Evolutionary conservation across 768 basidiomycete species (phyloP).

Genomic region (Lactarius akahatsu): DNA sequence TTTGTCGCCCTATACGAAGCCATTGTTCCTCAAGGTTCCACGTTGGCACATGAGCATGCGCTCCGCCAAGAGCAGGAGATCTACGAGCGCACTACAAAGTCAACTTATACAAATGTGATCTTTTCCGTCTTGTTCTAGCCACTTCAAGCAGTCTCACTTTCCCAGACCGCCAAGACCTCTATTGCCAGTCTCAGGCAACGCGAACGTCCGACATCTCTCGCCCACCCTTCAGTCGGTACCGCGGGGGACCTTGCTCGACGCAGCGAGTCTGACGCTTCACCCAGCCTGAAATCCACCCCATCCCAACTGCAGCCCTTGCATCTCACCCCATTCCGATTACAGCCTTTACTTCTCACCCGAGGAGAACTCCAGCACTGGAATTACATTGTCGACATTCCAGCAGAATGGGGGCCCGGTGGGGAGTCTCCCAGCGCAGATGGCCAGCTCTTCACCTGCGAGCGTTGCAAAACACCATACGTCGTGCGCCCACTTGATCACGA

Average conservation of each 20-base stretch:
- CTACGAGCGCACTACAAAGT: constrained; percentile 69
- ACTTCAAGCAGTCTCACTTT: constrained; percentile 17
- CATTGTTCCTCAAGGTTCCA: constrained; percentile 53
- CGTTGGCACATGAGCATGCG: constrained; percentile 74
- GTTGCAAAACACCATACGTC: constrained; percentile 70
- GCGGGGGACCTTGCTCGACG: constrained; percentile 60
- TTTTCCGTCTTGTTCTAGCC: constrained; percentile 25
- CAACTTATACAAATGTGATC: constrained; percentile 78
- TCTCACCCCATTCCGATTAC: constrained; percentile 50
- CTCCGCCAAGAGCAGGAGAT: constrained; percentile 79
- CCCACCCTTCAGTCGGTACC: constrained; percentile 77
- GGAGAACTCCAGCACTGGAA: constrained; percentile 64
- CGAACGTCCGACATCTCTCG: constrained; percentile 51
- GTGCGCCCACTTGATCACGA: constrained; percentile 39
- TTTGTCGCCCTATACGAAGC: constrained; percentile 65
- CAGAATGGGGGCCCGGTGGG: constrained; percentile 54
- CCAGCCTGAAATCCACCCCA: constrained; percentile 53
- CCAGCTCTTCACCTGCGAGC: constrained; percentile 67
- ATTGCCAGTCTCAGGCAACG: constrained; percentile 54
- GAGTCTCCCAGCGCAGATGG: constrained; percentile 61
- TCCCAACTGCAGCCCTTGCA: constrained; percentile 56
- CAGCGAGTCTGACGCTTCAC: constrained; percentile 34
- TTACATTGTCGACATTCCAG: constrained; percentile 69
- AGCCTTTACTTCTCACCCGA: constrained; percentile 56
- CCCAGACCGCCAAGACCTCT: constrained; percentile 51